Evolutionary conservation across 2,329 filamentous ascomycete genomes (phyloP).

Genomic region (Aaosphaeria pasadenensis): DNA sequence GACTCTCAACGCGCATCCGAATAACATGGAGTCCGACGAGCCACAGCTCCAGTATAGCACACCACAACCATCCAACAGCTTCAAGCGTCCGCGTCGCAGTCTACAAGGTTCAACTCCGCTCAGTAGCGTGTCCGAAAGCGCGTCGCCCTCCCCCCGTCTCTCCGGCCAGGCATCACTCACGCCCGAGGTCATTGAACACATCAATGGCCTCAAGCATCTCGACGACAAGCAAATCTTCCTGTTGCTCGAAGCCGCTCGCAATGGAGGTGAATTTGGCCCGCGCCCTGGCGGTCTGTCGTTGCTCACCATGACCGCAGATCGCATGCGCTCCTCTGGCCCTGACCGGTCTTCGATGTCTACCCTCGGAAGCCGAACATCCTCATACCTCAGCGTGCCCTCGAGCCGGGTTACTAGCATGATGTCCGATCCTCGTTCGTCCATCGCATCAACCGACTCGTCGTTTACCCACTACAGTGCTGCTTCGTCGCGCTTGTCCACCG

Average conservation of each 20-base stretch:
- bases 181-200: conserved; percentile 37
- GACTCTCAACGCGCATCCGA: conserved; percentile 22
- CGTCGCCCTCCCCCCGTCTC: conserved; percentile 33
- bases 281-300: conserved; percentile 2
- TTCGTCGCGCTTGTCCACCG: conserved; percentile 36
- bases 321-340: conserved; percentile 29
- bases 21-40: conserved; percentile 39
- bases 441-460: conserved; percentile 37
- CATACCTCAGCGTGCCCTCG: conserved; percentile 36
- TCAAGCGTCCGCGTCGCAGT: conserved; percentile 37
- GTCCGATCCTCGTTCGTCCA: conserved; percentile 35
- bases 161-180: conserved; percentile 31
- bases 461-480: conserved; percentile 36
- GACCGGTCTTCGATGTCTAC: conserved; percentile 38
- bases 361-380: conserved; percentile 34
- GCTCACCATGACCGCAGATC: conserved; percentile 27
- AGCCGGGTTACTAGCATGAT: conserved; percentile 37
- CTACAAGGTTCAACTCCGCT: conserved; percentile 35
- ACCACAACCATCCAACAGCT: conserved; percentile 32
- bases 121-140: conserved; percentile 34
- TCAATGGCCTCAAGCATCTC: conserved; percentile 39
- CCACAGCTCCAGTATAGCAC: conserved; percentile 34
- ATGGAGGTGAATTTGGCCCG: conserved; percentile 29
- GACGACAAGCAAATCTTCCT: conserved; percentile 39
- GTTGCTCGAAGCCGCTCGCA: conserved; percentile 35